Evolutionary conservation across 345 rosid genomes (phyloP).

Genomic region (Euphorbia lathyris): DNA sequence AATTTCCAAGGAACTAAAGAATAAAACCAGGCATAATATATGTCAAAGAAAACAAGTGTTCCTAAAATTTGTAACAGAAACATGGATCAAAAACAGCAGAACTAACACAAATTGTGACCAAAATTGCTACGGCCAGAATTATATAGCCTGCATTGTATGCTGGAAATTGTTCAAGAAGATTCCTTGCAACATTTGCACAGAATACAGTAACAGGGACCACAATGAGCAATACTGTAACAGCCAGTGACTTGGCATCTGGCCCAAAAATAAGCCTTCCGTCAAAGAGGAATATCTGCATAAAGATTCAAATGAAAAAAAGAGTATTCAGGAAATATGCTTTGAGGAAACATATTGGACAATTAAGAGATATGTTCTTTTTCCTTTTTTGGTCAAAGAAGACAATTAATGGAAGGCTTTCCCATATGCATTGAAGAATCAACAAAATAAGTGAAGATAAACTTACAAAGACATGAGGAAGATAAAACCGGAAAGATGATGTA

Average conservation of each 20-base stretch:
- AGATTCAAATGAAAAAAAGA: conserved; percentile 6
- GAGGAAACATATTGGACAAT: not conserved
- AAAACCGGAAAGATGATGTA: not conserved
- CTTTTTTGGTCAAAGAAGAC: not conserved
- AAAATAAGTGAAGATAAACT: not conserved
- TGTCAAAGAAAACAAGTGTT: not conserved
- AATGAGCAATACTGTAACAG: conserved; percentile 41
- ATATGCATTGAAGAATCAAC: not conserved
- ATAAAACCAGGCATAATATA: not conserved
- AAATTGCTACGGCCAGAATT: conserved; percentile 36
- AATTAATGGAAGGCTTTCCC: not conserved
- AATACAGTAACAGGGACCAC: conserved; percentile 45
- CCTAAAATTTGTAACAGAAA: not conserved
- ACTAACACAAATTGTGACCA: conserved; percentile 48
- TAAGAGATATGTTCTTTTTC: not conserved
- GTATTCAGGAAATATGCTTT: conserved; percentile 1
- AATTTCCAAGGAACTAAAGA: too few relatives aligned
- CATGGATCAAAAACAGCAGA: conserved; percentile 16
- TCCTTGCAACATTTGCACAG: conserved; percentile 42
- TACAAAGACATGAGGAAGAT: not conserved
- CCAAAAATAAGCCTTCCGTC: conserved; percentile 50
- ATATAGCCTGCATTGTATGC: conserved; percentile 33
- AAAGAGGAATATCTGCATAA: conserved; percentile 42
- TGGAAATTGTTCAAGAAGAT: conserved; percentile 33
- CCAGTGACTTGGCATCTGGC: conserved; percentile 48